Conservation (phyloP, 2,329 filamentous ascomycete species). For the Trichoderma oligosporum region DNA sequence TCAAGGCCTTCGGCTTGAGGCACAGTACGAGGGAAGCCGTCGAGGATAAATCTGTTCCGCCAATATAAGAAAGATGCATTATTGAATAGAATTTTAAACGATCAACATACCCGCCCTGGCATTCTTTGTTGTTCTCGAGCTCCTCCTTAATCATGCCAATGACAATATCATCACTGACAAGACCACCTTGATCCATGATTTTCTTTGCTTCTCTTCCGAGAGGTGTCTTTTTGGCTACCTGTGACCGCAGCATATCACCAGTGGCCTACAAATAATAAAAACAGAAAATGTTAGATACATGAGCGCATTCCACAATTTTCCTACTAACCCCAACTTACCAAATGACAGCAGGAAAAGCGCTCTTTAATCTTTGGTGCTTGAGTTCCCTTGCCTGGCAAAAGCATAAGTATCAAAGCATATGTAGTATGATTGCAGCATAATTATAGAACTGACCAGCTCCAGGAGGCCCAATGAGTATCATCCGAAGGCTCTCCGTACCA, state of each 20-base stretch:
- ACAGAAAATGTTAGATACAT: not conserved
- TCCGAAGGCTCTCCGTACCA: conserved; percentile 67
- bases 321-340: conserved; percentile 60
- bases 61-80: conserved; percentile 22
- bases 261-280: conserved; percentile 63
- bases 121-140: conserved; percentile 89
- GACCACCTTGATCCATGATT: conserved; percentile 98
- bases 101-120: conserved; percentile 76
- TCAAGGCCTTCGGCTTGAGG: conserved; percentile 93
- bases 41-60: conserved; percentile 83
- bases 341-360: conserved; percentile 93
- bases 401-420: conserved; percentile 6
- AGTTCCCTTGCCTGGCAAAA: conserved; percentile 87
- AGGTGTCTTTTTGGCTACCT: conserved; percentile 95
- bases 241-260: conserved; percentile 97
- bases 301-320: not conserved
- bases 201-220: conserved; percentile 97
- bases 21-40: conserved; percentile 96
- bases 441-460: conserved; percentile 72
- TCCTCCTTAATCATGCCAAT: conserved; percentile 99
- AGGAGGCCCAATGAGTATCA: conserved; percentile 96
- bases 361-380: conserved; percentile 98
- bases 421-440: not conserved
- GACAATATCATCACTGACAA: conserved; percentile 98
- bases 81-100: not conserved